Percentiles rank a stretch among this genome's conserved stretches.
Evolutionary conservation across 1,284 basidiomycete species (phyloP).

Genomic region (Coniferiporia sulphurascens): DNA sequence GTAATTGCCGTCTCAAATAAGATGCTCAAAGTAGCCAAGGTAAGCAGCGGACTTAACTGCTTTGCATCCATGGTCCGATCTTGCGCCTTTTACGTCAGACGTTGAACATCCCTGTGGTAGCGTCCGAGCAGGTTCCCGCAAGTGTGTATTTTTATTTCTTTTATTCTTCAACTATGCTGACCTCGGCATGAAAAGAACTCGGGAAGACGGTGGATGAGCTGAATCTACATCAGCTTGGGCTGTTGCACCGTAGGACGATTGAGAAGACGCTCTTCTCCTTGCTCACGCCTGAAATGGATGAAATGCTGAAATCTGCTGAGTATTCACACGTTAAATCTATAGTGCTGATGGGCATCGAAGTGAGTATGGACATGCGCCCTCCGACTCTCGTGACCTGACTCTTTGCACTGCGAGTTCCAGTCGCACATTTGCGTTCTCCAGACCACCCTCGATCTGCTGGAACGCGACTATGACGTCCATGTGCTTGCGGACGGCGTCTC

Average conservation of each 20-base stretch:
- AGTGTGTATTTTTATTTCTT: slow-evolving; percentile 37
- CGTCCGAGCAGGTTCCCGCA: slow-evolving; percentile 81
- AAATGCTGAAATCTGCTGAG: slow-evolving; percentile 39
- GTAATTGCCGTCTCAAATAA: slow-evolving; percentile 67
- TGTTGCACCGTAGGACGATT: slow-evolving; percentile 54
- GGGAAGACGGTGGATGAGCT: slow-evolving; percentile 68
- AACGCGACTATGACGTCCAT: slow-evolving; percentile 51
- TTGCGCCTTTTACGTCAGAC: slow-evolving; percentile 34
- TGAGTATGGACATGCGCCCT: slow-evolving; percentile 27
- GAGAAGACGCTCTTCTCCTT: slow-evolving; percentile 83
- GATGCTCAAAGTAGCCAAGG: slow-evolving; percentile 75
- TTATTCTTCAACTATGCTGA: not conserved
- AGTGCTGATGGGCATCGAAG: slow-evolving; percentile 85
- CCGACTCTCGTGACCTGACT: slow-evolving; percentile 3
- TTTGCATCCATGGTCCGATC: not conserved
- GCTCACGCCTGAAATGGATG: slow-evolving; percentile 63
- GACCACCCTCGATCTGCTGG: slow-evolving; percentile 66
- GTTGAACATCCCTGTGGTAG: slow-evolving; percentile 66
- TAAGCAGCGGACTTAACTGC: slow-evolving; percentile 24
- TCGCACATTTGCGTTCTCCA: slow-evolving; percentile 89
- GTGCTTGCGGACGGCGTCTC: slow-evolving; percentile 85
- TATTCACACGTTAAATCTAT: slow-evolving; percentile 50
- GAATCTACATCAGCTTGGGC: slow-evolving; percentile 50
- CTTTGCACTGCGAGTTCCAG: slow-evolving; percentile 34
- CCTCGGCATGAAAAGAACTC: slow-evolving; percentile 44